These are phyloP conservation scores for Thraustotheca clavata DNA, from an alignment of 352 stramenopile genomes.

Conservation along the genomic window DNA sequence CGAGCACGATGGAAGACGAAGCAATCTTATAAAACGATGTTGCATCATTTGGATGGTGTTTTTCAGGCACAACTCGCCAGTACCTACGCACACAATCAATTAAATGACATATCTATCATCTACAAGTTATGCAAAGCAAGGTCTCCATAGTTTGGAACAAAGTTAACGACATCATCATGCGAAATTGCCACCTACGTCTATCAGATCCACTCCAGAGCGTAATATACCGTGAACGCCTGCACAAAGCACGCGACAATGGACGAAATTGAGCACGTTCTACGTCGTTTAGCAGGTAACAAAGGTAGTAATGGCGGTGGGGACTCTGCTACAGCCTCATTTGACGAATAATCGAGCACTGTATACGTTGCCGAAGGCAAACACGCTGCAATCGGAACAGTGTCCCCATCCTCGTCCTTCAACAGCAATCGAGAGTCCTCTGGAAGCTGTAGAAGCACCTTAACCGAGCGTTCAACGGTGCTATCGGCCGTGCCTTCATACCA, in stretches of 20 bases:
- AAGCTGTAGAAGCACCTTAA: background rate
- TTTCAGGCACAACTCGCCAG: background rate
- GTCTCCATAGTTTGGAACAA: constrained; percentile 12
- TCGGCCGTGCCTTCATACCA: constrained; percentile 21
- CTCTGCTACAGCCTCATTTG: background rate
- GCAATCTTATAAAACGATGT: constrained; percentile 21
- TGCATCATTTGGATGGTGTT: background rate
- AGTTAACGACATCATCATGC: constrained; percentile 12
- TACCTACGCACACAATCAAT: background rate
- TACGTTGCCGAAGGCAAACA: background rate
- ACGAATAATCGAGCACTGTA: background rate
- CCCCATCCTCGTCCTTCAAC: constrained; percentile 8
- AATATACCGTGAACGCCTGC: constrained; percentile 6
- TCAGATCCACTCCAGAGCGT: background rate
- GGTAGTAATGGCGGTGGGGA: background rate
- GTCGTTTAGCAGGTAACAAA: background rate
- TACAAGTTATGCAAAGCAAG: constrained; percentile 15
- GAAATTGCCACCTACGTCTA: background rate
- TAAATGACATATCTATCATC: background rate
- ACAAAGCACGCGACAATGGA: constrained; percentile 6
- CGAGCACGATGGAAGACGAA: constrained; percentile 15
- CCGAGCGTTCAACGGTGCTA: background rate
- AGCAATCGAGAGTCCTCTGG: background rate
- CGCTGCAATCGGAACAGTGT: background rate
- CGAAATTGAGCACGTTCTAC: background rate